Evolutionary conservation across 495 filamentous ascomycete genomes (phyloP).

Genomic region (Penicillium paradoxum): DNA sequence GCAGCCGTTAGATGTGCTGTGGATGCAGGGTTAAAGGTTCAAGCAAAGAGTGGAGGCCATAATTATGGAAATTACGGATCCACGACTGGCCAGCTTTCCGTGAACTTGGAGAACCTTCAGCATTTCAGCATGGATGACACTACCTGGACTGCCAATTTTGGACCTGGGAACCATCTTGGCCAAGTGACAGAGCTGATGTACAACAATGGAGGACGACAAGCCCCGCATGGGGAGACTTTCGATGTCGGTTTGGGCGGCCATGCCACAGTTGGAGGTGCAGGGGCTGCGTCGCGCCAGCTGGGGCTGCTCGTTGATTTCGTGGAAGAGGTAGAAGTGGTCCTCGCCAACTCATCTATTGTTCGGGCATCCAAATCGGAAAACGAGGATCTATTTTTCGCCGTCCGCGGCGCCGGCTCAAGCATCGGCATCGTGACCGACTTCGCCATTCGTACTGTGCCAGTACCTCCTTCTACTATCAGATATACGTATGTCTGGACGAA

Average conservation of each 20-base stretch:
- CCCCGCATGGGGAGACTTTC: slow-evolving; percentile 65
- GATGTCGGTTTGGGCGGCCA: slow-evolving; percentile 68
- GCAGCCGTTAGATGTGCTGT: slow-evolving; percentile 56
- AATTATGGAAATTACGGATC: slow-evolving; percentile 61
- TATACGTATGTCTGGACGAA: slow-evolving; percentile 38
- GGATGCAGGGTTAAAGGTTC: slow-evolving; percentile 52
- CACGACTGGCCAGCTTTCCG: slow-evolving; percentile 35
- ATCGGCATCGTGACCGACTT: slow-evolving; percentile 48
- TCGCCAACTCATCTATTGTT: slow-evolving; percentile 49
- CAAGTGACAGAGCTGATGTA: slow-evolving; percentile 59
- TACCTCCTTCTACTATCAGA: slow-evolving; percentile 30
- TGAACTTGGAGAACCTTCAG: slow-evolving; percentile 45
- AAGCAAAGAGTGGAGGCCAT: slow-evolving; percentile 68
- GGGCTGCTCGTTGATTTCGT: slow-evolving; percentile 59
- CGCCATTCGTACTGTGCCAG: slow-evolving; percentile 36
- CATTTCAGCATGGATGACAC: slow-evolving; percentile 47
- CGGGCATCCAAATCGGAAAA: slow-evolving; percentile 32
- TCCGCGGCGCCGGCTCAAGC: slow-evolving; percentile 43
- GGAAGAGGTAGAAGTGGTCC: slow-evolving; percentile 51
- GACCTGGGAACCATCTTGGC: slow-evolving; percentile 59
- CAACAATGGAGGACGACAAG: too few species aligned
- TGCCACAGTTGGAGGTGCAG: slow-evolving; percentile 65
- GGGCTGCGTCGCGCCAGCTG: slow-evolving; percentile 56
- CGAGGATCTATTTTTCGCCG: slow-evolving; percentile 48
- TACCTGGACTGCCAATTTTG: slow-evolving; percentile 58